A percentile compares a stretch with the other conserved stretches of the same genome.
Conservation (phyloP, 768 basidiomycete genomes). For the Lyophyllum semitale region DNA sequence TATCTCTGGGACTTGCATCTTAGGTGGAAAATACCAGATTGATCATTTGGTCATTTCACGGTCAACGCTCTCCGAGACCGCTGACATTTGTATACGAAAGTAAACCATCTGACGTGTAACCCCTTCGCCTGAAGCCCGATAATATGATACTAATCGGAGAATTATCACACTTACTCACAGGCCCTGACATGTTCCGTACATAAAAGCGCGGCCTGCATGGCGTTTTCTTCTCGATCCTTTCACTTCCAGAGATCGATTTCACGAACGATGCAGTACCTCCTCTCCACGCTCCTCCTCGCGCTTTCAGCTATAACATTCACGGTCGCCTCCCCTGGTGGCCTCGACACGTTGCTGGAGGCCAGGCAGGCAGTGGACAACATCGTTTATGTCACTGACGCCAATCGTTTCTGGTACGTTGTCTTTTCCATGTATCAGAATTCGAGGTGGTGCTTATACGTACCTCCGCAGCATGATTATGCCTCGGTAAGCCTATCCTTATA, state of each 20-base stretch:
- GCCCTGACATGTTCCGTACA: background rate
- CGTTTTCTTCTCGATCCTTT: background rate
- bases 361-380: slow-evolving; percentile 47
- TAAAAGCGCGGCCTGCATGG: background rate
- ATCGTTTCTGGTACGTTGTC: slow-evolving; percentile 46
- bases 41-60: background rate
- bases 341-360: slow-evolving; percentile 16
- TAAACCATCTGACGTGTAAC: background rate
- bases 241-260: background rate
- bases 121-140: background rate
- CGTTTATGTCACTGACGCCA: slow-evolving; percentile 46
- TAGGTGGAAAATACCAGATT: background rate
- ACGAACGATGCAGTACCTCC: background rate
- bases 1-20: background rate
- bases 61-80: background rate
- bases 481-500: slow-evolving; percentile 28
- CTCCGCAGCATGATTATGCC: slow-evolving; percentile 48
- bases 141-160: no score
- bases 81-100: background rate
- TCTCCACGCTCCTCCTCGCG: background rate
- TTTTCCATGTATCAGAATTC: background rate
- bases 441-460: background rate
- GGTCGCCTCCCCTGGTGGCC: slow-evolving; percentile 3
- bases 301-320: background rate
- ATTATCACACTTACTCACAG: no score